Evolutionary conservation across 768 basidiomycete species (phyloP).

Genomic region (Dendrothele bispora): DNA sequence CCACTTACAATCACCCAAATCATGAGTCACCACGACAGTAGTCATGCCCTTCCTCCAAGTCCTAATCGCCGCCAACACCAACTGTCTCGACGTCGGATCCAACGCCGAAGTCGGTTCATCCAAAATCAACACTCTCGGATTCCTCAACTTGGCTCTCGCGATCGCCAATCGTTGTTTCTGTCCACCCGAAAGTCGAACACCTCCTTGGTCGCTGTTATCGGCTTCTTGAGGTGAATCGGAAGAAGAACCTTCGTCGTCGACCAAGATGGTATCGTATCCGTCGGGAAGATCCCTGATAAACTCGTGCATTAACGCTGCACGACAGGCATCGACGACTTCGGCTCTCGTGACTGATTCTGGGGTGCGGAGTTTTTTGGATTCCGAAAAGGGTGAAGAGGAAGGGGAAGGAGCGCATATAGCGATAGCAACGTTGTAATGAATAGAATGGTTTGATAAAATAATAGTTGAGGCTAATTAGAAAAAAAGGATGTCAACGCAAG

Average conservation of each 20-base stretch:
- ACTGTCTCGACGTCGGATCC: slow-evolving; percentile 82
- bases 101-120: slow-evolving; percentile 84
- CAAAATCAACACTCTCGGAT: slow-evolving; percentile 84
- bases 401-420: no score
- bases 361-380: slow-evolving; percentile 33
- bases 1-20: no score
- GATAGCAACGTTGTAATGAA: slow-evolving; percentile 87
- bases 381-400: slow-evolving; percentile 39
- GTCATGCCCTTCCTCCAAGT: slow-evolving; percentile 61
- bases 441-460: slow-evolving; percentile 74
- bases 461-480: no score
- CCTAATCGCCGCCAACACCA: slow-evolving; percentile 75
- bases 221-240: slow-evolving; percentile 14
- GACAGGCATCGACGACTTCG: slow-evolving; percentile 81
- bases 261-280: slow-evolving; percentile 75
- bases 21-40: slow-evolving; percentile 94
- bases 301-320: slow-evolving; percentile 83
- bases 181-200: slow-evolving; percentile 83
- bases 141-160: slow-evolving; percentile 79
- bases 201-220: slow-evolving; percentile 73
- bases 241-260: slow-evolving; percentile 1
- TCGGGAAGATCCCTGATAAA: slow-evolving; percentile 83
- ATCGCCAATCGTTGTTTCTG: slow-evolving; percentile 91
- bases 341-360: slow-evolving; percentile 55
- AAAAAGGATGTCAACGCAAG: no score